These are phyloP conservation scores for Fusarium sp. DNA, from an alignment of 2,329 filamentous ascomycete genomes.

Conservation along the genomic window DNA sequence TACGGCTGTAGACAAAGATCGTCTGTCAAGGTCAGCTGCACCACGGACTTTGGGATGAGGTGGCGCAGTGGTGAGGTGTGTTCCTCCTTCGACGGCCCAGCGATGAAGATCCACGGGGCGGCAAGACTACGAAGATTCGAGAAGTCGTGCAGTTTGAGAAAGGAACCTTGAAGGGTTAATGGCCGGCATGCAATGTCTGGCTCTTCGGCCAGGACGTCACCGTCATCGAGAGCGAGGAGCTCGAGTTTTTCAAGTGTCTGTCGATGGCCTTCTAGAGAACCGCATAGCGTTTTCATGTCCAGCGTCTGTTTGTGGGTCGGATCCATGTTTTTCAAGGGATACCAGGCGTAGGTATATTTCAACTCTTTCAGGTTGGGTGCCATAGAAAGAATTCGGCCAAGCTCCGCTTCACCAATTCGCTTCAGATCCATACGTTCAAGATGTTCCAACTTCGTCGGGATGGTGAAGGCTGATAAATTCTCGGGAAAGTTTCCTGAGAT, in stretches of 20 bases:
- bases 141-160: background rate
- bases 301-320: background rate
- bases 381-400: background rate
- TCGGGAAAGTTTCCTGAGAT: background rate
- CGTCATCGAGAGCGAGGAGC: background rate
- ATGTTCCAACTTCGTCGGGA: background rate
- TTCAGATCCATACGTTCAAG: background rate
- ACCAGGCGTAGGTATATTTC: background rate
- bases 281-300: background rate
- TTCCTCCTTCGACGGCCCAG: background rate
- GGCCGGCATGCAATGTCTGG: background rate
- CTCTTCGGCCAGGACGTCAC: background rate
- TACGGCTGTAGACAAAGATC: background rate
- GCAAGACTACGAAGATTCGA: accelerated
- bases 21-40: background rate
- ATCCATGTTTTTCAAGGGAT: accelerated
- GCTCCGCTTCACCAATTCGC: background rate
- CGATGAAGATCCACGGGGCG: background rate
- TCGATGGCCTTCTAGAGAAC: background rate
- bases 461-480: background rate
- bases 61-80: background rate
- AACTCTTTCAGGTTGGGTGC: background rate
- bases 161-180: accelerated
- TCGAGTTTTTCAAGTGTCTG: background rate
- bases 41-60: background rate